These are phyloP conservation scores for Boletus rubropictus DNA, from an alignment of 768 basidiomycete genomes.

Conservation along the genomic window DNA sequence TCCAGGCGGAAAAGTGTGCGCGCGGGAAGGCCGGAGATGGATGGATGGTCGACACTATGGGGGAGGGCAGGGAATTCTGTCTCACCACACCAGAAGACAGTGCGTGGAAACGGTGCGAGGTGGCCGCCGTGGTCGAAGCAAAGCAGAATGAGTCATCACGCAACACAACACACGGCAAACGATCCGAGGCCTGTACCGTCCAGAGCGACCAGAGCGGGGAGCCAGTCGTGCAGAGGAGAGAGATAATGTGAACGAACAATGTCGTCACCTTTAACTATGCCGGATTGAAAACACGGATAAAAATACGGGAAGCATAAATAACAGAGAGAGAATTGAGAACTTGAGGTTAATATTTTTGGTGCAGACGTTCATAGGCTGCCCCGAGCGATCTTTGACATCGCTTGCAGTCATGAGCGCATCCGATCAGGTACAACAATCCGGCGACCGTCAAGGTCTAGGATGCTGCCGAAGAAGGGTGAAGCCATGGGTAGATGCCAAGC, in stretches of 20 bases:
- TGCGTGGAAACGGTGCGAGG: slow-evolving; percentile 18
- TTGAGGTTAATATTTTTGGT: slow-evolving; percentile 32
- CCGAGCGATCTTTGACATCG: slow-evolving; percentile 23
- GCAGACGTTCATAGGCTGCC: slow-evolving; percentile 14
- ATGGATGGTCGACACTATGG: background rate
- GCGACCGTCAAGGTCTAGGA: slow-evolving; percentile 7
- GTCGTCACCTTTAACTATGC: background rate
- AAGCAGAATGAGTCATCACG: slow-evolving; percentile 19
- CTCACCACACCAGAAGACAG: slow-evolving; percentile 7
- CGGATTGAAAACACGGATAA: slow-evolving; percentile 6
- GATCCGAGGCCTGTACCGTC: slow-evolving; percentile 3
- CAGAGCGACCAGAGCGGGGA: background rate
- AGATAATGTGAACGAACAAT: background rate
- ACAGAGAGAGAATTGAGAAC: slow-evolving; percentile 1
- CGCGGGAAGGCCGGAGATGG: slow-evolving; percentile 26
- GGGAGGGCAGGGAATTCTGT: background rate
- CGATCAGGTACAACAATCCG: slow-evolving; percentile 26
- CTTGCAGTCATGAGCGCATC: slow-evolving; percentile 12
- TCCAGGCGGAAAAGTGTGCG: slow-evolving; percentile 23
- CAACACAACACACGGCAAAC: slow-evolving; percentile 13
- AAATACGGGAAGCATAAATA: slow-evolving; percentile 26
- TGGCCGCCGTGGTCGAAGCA: slow-evolving; percentile 22
- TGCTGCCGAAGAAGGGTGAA: slow-evolving; percentile 19
- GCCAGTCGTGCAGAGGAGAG: background rate
- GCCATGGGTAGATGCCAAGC: too few species aligned